Conservation (phyloP, 2,329 filamentous ascomycete genomes). For the Kalaharituber pfeilii region DNA sequence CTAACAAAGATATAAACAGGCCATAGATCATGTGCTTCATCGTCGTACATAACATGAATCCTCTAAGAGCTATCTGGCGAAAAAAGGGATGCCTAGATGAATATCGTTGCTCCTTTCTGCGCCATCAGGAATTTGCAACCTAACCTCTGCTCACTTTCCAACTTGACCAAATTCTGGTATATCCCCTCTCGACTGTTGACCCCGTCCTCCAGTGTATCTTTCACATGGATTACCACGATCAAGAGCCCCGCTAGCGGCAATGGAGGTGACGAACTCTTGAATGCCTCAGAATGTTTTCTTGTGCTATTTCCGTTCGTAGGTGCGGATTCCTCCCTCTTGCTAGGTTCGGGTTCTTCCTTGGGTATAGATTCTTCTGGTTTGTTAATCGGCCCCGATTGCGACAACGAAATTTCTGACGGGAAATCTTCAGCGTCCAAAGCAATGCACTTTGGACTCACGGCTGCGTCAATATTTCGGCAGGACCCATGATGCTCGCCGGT, state of each 20-base stretch:
- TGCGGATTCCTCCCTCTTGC: neutral
- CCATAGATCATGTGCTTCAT: no score
- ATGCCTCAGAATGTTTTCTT: slow-evolving; percentile 3
- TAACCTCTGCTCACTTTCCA: slow-evolving; percentile 35
- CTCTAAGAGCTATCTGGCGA: no score
- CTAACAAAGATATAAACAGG: no score
- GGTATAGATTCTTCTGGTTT: neutral
- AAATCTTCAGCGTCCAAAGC: neutral
- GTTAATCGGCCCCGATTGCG: neutral
- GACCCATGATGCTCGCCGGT: neutral
- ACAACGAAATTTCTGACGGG: slow-evolving; percentile 1
- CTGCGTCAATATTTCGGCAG: slow-evolving; percentile 3
- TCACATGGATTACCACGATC: slow-evolving; percentile 83
- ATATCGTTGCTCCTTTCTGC: slow-evolving; percentile 18
- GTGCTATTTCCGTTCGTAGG: neutral
- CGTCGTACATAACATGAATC: no score
- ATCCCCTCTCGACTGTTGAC: slow-evolving; percentile 48
- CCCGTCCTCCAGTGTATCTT: slow-evolving; percentile 64
- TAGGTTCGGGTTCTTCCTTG: no score
- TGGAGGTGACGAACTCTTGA: slow-evolving; percentile 32
- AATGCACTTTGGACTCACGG: neutral
- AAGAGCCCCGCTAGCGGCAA: slow-evolving; percentile 51
- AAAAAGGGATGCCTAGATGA: slow-evolving; percentile 16
- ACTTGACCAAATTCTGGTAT: slow-evolving; percentile 46
- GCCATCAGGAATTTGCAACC: slow-evolving; percentile 21